Conservation (phyloP, 306 rosid genomes). For the Arachis stenosperma region DNA sequence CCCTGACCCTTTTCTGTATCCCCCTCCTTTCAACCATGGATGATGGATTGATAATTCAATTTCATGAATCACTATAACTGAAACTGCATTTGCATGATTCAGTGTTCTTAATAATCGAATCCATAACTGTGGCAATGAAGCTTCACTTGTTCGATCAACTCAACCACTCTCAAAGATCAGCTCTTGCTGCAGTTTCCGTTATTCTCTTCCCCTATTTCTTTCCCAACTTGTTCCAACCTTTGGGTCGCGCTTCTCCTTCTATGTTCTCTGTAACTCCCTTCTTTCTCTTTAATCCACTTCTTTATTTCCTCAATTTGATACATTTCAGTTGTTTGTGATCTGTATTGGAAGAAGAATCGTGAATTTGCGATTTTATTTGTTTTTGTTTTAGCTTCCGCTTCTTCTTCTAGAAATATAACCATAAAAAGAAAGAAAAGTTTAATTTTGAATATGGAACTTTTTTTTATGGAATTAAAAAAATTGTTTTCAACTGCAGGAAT, state of each 20-base stretch:
- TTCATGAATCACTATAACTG: neutral
- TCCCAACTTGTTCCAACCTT: constrained; percentile 70
- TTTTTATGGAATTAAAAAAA: constrained; percentile 7
- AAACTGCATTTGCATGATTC: constrained; percentile 8
- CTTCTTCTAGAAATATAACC: neutral
- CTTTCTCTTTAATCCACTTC: neutral
- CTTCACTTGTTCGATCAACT: constrained; percentile 33
- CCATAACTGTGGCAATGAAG: constrained; percentile 32
- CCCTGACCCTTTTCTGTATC: too few relatives aligned
- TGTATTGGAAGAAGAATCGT: neutral
- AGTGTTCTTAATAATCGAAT: neutral
- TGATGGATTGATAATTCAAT: constrained; percentile 9
- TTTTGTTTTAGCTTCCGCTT: constrained; percentile 15
- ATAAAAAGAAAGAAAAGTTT: neutral
- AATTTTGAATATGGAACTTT: neutral
- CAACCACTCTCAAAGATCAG: constrained; percentile 52
- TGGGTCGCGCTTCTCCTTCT: constrained; percentile 81
- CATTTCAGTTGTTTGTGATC: neutral
- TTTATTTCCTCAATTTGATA: neutral
- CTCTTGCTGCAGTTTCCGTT: constrained; percentile 62
- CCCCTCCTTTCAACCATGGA: too few relatives aligned
- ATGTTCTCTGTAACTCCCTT: constrained; percentile 62
- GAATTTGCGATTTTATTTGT: neutral
- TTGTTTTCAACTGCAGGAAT: constrained; percentile 59
- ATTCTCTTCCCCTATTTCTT: constrained; percentile 65